Evolutionary conservation across 495 filamentous ascomycete genomes (phyloP).

Genomic region (Pseudomonodictys pantanalensis): DNA sequence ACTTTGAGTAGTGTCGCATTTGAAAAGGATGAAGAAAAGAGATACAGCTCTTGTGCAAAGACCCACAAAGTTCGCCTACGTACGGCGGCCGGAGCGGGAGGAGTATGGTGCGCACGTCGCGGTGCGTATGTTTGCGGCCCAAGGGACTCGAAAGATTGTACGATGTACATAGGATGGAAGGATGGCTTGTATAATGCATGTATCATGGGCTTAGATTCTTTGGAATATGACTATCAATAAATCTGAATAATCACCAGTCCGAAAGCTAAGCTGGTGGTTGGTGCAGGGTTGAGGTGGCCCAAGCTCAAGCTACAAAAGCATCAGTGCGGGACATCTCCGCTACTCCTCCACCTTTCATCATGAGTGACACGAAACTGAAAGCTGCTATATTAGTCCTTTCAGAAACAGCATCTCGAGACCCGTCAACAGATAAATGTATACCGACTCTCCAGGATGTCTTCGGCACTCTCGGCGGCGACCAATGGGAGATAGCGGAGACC

Average conservation of each 20-base stretch:
- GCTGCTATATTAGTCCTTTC: constrained; percentile 85
- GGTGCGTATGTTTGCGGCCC: too few relatives aligned
- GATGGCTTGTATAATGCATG: constrained; percentile 24
- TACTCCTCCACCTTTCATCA: background rate
- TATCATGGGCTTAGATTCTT: constrained; percentile 32
- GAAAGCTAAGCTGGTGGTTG: too few relatives aligned
- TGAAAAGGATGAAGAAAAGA: constrained; percentile 27
- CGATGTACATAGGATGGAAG: constrained; percentile 22
- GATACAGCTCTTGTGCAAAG: too few relatives aligned
- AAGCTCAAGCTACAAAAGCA: constrained; percentile 13
- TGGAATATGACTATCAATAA: too few relatives aligned
- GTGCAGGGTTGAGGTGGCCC: constrained; percentile 9
- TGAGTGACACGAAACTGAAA: constrained; percentile 44
- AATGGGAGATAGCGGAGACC: constrained; percentile 66
- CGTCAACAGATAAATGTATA: constrained; percentile 71
- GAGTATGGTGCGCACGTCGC: constrained; percentile 1
- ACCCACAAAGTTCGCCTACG: too few relatives aligned
- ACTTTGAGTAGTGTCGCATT: constrained; percentile 56
- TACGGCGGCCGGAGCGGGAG: too few relatives aligned
- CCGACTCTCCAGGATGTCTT: constrained; percentile 66
- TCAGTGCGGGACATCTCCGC: background rate
- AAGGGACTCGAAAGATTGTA: too few relatives aligned
- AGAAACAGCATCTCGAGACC: constrained; percentile 83
- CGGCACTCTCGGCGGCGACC: constrained; percentile 54
- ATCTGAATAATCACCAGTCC: too few relatives aligned